Percentiles rank a stretch among this genome's conserved stretches.
Evolutionary conservation across 805 yeast genomes (phyloP).

Genomic region (Metschnikowia proteae): DNA sequence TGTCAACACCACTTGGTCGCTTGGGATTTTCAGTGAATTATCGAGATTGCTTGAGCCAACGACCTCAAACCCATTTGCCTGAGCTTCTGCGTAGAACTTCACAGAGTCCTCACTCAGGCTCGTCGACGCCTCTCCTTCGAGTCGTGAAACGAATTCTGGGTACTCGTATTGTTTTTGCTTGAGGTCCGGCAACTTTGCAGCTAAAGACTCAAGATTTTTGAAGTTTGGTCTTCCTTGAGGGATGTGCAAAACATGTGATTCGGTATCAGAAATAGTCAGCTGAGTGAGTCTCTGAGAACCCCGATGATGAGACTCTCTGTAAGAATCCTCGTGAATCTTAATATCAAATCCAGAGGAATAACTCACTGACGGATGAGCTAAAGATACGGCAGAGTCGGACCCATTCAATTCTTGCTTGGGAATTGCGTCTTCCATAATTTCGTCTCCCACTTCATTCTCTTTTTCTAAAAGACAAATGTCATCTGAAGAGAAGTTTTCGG

Average conservation of each 20-base stretch:
- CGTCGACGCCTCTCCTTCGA: background rate
- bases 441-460: background rate
- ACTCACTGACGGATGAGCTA: conserved; percentile 50
- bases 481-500: conserved; percentile 19
- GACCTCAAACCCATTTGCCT: conserved; percentile 1
- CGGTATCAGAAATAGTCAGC: background rate
- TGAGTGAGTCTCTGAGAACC: background rate
- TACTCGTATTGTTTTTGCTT: conserved; percentile 33
- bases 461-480: conserved; percentile 35
- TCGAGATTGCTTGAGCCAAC: conserved; percentile 1
- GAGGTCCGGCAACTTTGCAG: conserved; percentile 25
- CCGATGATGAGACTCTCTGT: background rate
- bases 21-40: background rate
- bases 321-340: conserved; percentile 33
- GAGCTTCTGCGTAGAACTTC: conserved; percentile 3
- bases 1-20: background rate
- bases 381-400: conserved; percentile 45
- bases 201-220: conserved; percentile 35
- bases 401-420: conserved; percentile 23
- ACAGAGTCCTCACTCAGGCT: background rate
- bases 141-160: conserved; percentile 16
- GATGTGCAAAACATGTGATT: conserved; percentile 27
- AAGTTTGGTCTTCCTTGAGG: conserved; percentile 45
- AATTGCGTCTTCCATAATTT: background rate
- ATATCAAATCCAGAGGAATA: conserved; percentile 49